Base-by-base conservation (phyloP, 2,329 filamentous ascomycete genomes). In the Hymenoscyphus albidus region DNA sequence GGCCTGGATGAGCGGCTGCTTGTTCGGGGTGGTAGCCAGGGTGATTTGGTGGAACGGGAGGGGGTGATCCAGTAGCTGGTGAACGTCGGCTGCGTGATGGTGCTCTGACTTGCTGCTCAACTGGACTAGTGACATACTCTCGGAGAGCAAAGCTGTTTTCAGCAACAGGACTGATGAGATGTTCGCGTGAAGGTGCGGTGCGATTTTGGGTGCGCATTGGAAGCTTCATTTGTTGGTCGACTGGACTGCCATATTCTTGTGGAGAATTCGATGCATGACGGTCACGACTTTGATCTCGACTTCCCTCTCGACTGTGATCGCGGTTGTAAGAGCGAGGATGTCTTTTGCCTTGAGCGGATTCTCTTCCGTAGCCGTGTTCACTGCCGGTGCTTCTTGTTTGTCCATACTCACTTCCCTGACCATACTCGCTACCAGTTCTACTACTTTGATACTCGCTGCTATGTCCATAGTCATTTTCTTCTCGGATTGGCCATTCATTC, bases 401-500 rank as follows among this genome's bases (percentile, higher is more conserved):
- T 13, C 48, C 48, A 10, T 54, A 27, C 22, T 54, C 48, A 22
- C 48, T 54, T 18, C 48, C 48, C n/a, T 54, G 48, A 54, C 48
- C 48, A 13, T 54, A 54, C 48, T 54, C 48, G 18, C 48, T 54
- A 13, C 48, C 48, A 6, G 48, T 27, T 22, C 12, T 63, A 54
- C 48, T 54, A 27, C 48, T 22, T 13, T 54, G 48, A 54, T 55
- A 32, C 22, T 54, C 58, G 32, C 59, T 59, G n/a, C 38, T 22
- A 35, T 38, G 16, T n/a, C 40, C 40, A 32, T 42, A 58, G 12
- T 13, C 35, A 16, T 56, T 65, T 54, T 54, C 48, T 40, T 69
- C 68, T 2, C 57, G 61, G 13, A 69, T 69, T 27, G 68, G 69
- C 69, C 69, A 70, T 48, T 70, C 68, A 16, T 67, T 68, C 9